Percentiles rank a stretch among this genome's conserved stretches.
phyloP scores from a whole-genome alignment of 805 yeast species.

The Candida vartiovaarae region DNA sequence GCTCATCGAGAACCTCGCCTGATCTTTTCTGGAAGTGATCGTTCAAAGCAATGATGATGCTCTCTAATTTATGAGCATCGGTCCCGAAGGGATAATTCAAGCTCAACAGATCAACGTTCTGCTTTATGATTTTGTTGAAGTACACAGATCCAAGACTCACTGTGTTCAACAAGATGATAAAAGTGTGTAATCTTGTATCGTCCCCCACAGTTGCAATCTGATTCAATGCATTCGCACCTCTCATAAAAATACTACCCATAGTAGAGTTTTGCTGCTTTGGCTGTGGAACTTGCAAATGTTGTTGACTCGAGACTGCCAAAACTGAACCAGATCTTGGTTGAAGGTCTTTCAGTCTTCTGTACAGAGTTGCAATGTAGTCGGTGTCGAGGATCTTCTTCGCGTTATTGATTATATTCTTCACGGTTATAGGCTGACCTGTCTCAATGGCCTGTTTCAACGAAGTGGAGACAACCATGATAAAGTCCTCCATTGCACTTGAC shows the following conservation, averaged over 20 bases:
- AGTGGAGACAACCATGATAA: conserved; percentile 64
- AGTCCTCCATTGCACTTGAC: conserved; percentile 82
- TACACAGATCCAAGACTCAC: conserved; percentile 57
- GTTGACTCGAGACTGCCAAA: conserved; percentile 17
- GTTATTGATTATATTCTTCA: conserved; percentile 47
- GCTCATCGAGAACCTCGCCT: conserved; percentile 29
- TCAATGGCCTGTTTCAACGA: conserved; percentile 59
- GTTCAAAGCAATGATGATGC: conserved; percentile 21
- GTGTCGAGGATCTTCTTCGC: conserved; percentile 53
- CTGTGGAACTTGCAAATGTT: conserved; percentile 10
- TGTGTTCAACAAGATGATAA: conserved; percentile 65
- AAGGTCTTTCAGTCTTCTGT: conserved; percentile 37
- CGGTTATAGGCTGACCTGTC: conserved; percentile 56
- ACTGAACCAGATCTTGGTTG: conserved; percentile 34
- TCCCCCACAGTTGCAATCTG: conserved; percentile 32
- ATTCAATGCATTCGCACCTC: conserved; percentile 37
- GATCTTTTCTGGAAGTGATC: conserved; percentile 22
- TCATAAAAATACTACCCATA: conserved; percentile 30
- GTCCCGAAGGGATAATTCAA: conserved; percentile 33
- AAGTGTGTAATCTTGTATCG: conserved; percentile 47
- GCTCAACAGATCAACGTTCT: conserved; percentile 24
- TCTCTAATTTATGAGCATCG: conserved; percentile 24
- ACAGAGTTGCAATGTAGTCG: conserved; percentile 54
- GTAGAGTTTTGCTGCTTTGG: conserved; percentile 8
- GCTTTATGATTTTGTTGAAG: conserved; percentile 33